phyloP scores from a whole-genome alignment of 2,329 filamentous ascomycete genomes.

The Periglandula ipomoeae region DNA sequence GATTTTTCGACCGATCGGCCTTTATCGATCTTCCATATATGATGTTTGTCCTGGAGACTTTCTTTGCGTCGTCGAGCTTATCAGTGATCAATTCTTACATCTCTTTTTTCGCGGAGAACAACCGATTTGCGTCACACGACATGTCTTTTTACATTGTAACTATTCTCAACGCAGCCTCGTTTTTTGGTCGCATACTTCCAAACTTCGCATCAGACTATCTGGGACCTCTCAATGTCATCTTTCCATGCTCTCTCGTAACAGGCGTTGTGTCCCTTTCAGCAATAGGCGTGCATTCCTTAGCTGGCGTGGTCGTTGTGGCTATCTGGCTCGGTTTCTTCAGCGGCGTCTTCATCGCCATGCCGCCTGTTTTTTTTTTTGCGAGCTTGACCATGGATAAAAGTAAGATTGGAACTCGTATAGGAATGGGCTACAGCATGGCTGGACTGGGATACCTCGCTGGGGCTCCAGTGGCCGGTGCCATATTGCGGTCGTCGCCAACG shows the following conservation, averaged over 20 bases:
- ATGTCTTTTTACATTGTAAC: conserved; percentile 33
- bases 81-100: conserved; percentile 41
- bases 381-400: conserved; percentile 29
- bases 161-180: conserved; percentile 33
- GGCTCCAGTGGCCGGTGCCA: conserved; percentile 24
- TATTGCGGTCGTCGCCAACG: conserved; percentile 14
- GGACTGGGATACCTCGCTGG: conserved; percentile 24
- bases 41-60: conserved; percentile 22
- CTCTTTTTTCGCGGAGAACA: conserved; percentile 29
- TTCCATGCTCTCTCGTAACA: conserved; percentile 18
- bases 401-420: conserved; percentile 33
- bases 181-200: conserved; percentile 36
- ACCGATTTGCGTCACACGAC: conserved; percentile 23
- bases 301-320: conserved; percentile 23
- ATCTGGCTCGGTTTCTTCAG: conserved; percentile 32
- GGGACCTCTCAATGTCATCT: conserved; percentile 27
- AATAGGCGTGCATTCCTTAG: conserved; percentile 23
- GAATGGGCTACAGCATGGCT: conserved; percentile 25
- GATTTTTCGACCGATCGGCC: conserved; percentile 38
- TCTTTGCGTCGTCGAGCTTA: conserved; percentile 35
- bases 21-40: conserved; percentile 39
- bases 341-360: conserved; percentile 32
- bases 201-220: conserved; percentile 24
- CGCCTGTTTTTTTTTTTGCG: conserved; percentile 28
- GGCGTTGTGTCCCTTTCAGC: conserved; percentile 26